A percentile compares a stretch with the other conserved stretches of the same genome.
Conservation (phyloP, 352 stramenopile genomes). For the Phytophthora crassamura region DNA sequence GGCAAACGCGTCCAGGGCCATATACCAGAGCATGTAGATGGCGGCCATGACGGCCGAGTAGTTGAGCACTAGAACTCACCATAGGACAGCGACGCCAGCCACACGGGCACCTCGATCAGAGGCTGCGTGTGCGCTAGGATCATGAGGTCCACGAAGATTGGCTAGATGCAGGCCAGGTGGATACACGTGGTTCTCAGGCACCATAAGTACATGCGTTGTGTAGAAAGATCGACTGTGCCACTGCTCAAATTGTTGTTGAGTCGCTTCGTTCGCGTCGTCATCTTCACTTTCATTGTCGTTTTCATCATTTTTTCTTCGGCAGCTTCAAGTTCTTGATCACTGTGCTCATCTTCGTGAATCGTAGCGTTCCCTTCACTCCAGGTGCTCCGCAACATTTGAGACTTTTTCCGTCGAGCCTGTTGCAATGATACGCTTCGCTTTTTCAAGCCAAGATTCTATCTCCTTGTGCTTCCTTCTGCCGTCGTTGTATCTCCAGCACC, state of each 20-base stretch:
- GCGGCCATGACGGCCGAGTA: constrained; percentile 56
- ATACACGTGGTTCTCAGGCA: constrained; percentile 72
- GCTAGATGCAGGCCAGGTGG: constrained; percentile 89
- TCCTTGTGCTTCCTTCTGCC: constrained; percentile 37
- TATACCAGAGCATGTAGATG: constrained; percentile 89
- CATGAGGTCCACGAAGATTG: constrained; percentile 83
- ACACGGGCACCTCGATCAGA: constrained; percentile 32
- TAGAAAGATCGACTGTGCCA: constrained; percentile 60
- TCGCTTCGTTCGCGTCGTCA: too few species aligned
- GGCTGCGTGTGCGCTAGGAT: constrained; percentile 64
- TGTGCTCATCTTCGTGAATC: constrained; percentile 31
- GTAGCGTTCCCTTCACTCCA: constrained; percentile 3
- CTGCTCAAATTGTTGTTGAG: constrained; percentile 4
- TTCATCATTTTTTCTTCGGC: not conserved
- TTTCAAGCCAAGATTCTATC: constrained; percentile 33
- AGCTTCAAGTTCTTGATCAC: constrained; percentile 9
- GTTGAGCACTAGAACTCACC: constrained; percentile 74
- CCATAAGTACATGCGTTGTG: constrained; percentile 45
- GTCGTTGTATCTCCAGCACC: constrained; percentile 49
- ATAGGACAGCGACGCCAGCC: constrained; percentile 44
- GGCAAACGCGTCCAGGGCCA: constrained; percentile 66
- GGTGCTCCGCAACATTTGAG: not conserved
- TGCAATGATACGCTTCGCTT: constrained; percentile 28
- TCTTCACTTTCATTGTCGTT: not conserved
- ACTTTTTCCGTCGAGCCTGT: not conserved